Conservation (phyloP, 495 filamentous ascomycete species). For the Chaetomium cochliodes region DNA sequence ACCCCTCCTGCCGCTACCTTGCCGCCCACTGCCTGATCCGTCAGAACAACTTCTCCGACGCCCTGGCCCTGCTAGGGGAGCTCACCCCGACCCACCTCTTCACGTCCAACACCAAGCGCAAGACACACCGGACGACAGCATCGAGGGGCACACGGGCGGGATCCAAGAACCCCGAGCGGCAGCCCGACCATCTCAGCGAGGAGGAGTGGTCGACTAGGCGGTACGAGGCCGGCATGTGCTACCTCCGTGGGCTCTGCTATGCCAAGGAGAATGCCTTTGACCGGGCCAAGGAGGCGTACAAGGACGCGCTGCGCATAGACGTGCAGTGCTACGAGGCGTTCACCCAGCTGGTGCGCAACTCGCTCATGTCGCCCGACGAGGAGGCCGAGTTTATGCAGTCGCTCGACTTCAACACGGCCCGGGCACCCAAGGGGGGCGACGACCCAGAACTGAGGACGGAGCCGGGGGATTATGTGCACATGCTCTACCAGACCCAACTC, state of each 20-base stretch:
- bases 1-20: constrained; percentile 83
- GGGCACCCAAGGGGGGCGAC: constrained; percentile 40
- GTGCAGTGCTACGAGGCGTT: constrained; percentile 98
- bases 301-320: constrained; percentile 92
- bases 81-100: constrained; percentile 88
- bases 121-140: constrained; percentile 44
- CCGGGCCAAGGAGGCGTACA: constrained; percentile 96
- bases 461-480: constrained; percentile 87
- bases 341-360: constrained; percentile 96
- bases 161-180: constrained; percentile 48
- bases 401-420: constrained; percentile 83
- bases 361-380: constrained; percentile 94
- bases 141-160: constrained; percentile 40
- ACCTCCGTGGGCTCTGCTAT: constrained; percentile 87
- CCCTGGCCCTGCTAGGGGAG: constrained; percentile 83
- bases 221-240: constrained; percentile 97
- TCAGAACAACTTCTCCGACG: constrained; percentile 84
- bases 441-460: constrained; percentile 66
- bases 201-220: constrained; percentile 74
- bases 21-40: constrained; percentile 91
- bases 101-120: constrained; percentile 60
- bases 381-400: constrained; percentile 91
- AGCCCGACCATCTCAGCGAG: constrained; percentile 56
- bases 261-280: constrained; percentile 98
- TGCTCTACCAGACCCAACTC: constrained; percentile 94